Evolutionary conservation across 169 alveolate genomes (phyloP).

Genomic region (Cryptosporidium parvum): DNA sequence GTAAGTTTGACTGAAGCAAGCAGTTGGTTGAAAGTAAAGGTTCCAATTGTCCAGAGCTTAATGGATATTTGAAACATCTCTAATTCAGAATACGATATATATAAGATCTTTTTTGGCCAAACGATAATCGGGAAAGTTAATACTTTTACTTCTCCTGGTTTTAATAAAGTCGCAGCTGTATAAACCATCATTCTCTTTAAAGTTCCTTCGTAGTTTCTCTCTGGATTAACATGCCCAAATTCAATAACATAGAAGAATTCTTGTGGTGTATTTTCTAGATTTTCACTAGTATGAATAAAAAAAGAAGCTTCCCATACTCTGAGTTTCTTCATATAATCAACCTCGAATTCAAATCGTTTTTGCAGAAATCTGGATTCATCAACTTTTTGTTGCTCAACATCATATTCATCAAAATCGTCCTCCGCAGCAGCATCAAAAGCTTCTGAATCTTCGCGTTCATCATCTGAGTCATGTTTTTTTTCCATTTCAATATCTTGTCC

Average conservation of each 20-base stretch:
- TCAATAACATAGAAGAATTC: constrained; percentile 70
- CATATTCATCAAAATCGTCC: constrained; percentile 46
- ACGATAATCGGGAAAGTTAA: constrained; percentile 71
- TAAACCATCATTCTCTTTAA: constrained; percentile 63
- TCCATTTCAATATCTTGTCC: constrained; percentile 64
- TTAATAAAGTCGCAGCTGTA: constrained; percentile 50
- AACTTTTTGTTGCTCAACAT: constrained; percentile 5
- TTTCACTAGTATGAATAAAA: constrained; percentile 65
- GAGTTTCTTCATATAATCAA: constrained; percentile 47
- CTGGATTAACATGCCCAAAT: constrained; percentile 73
- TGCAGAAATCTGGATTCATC: constrained; percentile 23
- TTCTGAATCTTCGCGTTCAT: background rate
- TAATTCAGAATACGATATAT: constrained; percentile 85
- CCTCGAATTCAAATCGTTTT: constrained; percentile 7
- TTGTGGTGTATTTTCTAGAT: constrained; percentile 53
- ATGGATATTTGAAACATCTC: constrained; percentile 83
- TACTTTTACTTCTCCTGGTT: constrained; percentile 51
- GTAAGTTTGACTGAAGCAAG: constrained; percentile 83
- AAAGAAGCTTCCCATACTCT: constrained; percentile 74
- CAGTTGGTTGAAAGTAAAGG: constrained; percentile 82
- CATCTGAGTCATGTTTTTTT: constrained; percentile 32
- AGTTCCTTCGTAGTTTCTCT: constrained; percentile 52
- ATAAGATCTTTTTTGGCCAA: constrained; percentile 82
- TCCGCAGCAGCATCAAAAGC: background rate
- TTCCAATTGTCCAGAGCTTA: constrained; percentile 86